Conservation (phyloP, 805 yeast genomes). For the Kazachstania viticola region DNA sequence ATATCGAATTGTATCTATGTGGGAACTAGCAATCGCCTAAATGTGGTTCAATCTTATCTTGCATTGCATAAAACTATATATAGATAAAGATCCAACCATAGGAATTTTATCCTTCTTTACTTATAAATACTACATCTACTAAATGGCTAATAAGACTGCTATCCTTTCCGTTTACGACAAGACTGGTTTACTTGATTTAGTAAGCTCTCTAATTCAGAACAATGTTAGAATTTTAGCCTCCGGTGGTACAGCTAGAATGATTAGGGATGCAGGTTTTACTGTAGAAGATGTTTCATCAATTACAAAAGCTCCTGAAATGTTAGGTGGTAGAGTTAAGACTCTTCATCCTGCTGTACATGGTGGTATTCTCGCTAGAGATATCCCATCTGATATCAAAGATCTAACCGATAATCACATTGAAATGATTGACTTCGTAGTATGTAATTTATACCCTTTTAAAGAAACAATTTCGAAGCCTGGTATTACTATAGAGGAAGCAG, state of each 20-base stretch:
- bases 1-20: too few relatives aligned
- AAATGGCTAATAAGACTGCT: conserved; percentile 53
- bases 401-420: conserved; percentile 79
- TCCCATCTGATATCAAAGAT: conserved; percentile 80
- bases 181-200: conserved; percentile 89
- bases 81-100: too few relatives aligned
- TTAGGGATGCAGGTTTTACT: conserved; percentile 95
- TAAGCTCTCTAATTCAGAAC: conserved; percentile 82
- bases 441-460: conserved; percentile 95
- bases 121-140: neutral
- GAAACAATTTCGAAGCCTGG: conserved; percentile 91
- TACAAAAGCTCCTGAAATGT: conserved; percentile 97
- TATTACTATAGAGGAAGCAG: conserved; percentile 93
- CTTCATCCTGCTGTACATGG: conserved; percentile 98
- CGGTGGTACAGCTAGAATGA: conserved; percentile 91
- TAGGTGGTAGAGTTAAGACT: conserved; percentile 96
- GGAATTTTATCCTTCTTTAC: too few relatives aligned
- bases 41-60: too few relatives aligned
- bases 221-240: conserved; percentile 88
- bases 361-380: conserved; percentile 87
- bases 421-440: conserved; percentile 91
- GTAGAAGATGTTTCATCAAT: conserved; percentile 90
- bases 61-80: too few relatives aligned
- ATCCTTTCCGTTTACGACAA: conserved; percentile 93
- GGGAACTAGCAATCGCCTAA: too few relatives aligned